These are phyloP conservation scores for Fibroporia radiculosa DNA, from an alignment of 768 basidiomycete genomes.

Conservation along the genomic window DNA sequence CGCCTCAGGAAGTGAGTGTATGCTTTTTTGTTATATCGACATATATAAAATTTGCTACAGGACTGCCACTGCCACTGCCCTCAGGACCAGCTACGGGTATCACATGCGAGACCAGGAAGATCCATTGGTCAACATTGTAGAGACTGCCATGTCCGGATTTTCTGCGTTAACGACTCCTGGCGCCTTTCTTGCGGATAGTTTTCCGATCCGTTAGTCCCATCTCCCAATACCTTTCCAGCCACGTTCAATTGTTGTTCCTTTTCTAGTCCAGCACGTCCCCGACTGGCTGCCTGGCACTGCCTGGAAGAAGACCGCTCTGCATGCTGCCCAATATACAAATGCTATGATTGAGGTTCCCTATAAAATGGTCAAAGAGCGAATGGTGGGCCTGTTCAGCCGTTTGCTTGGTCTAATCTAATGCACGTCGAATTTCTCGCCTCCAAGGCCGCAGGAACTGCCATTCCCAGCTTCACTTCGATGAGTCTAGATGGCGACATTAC, in stretches of 20 bases:
- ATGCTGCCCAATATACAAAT: conserved; percentile 12
- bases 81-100: conserved; percentile 24
- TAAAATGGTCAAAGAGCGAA: conserved; percentile 22
- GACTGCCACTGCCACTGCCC: conserved; percentile 18
- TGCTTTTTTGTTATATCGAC: neutral
- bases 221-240: neutral
- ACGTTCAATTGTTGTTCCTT: neutral
- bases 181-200: conserved; percentile 25
- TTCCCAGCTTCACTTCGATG: conserved; percentile 14
- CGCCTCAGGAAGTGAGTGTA: conserved; percentile 37
- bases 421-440: neutral
- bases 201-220: conserved; percentile 22
- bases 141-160: conserved; percentile 19
- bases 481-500: conserved; percentile 9
- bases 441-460: conserved; percentile 14
- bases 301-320: conserved; percentile 26
- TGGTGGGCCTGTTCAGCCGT: too few species aligned
- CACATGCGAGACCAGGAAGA: conserved; percentile 17
- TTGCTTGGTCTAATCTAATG: neutral
- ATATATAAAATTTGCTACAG: conserved; percentile 8
- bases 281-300: conserved; percentile 33
- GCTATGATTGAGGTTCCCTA: conserved; percentile 22
- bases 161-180: conserved; percentile 22
- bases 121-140: conserved; percentile 18
- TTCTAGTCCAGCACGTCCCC: conserved; percentile 28